Evolutionary conservation across 225 moss, liverwort and hornwort genomes (phyloP), one percentile per base, ranked within the genome.

Genomic region (Sphagnum contortum): DNA sequence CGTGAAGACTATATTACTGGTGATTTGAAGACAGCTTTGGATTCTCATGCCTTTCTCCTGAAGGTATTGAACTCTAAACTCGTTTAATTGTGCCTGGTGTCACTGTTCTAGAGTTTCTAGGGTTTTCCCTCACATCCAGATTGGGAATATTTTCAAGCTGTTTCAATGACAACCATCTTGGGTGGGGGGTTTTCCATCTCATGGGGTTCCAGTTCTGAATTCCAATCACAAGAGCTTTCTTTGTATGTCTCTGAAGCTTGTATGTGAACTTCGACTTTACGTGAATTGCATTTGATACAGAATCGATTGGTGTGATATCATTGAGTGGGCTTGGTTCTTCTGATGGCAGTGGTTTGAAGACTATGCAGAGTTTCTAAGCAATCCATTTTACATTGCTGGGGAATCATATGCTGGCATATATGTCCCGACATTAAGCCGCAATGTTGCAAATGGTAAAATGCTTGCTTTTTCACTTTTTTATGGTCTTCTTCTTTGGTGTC

Each of bases 391-490:
- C 75, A 81, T 92, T 64, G 9, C 76, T 45, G 95, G 92, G 60
- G 92, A 95, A 86, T 90, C 95, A 9, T 95, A 88, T 55, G 92
- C 50, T 47, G 92, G 95, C 48, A 77, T 95, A 52, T 95, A 95
- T 72, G 90, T 88, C 67, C 95, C 95, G 53, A 90, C 90, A 49
- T 74, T 95, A 11, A 82, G 88, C 74, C 84, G 78, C 70, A 81
- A 88, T 10, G 82, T 95, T 65, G 90, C 77, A 50, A 72, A 82
- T 57, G 92, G 92, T 92, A 75, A 29, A 70, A 69, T 4, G 12
- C 8, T 8, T 29, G 45, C 60, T 61, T 7, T 7, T 61, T 29
- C 13, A 8, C 45, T 61, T 8, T 29, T 61, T 1, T 61, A 9
- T 61, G 45, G 12, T 44, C 45, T 1, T 61, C 10, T 61, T 61